These are phyloP conservation scores for Hyphopichia homilentoma DNA, from an alignment of 805 yeast species.

Conservation along the genomic window DNA sequence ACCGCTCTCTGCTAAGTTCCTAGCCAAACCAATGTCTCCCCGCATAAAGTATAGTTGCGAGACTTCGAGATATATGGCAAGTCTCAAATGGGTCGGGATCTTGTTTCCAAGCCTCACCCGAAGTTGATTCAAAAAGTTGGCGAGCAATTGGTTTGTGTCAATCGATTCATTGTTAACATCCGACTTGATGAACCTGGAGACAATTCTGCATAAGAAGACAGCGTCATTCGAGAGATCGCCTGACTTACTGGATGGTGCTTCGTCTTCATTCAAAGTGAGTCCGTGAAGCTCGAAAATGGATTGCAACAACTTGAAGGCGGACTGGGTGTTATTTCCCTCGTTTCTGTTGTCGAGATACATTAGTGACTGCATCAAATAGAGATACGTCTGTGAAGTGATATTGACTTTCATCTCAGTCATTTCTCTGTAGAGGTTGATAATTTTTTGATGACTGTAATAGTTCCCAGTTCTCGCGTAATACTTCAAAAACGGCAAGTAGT, in stretches of 20 bases:
- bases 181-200: slow-evolving; percentile 19
- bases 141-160: too few relatives aligned
- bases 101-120: slow-evolving; percentile 16
- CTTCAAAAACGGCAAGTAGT: slow-evolving; percentile 28
- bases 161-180: slow-evolving; percentile 11
- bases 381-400: slow-evolving; percentile 26
- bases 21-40: slow-evolving; percentile 19
- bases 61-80: slow-evolving; percentile 25
- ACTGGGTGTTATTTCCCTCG: too few relatives aligned
- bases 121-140: slow-evolving; percentile 25
- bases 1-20: slow-evolving; percentile 21
- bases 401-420: slow-evolving; percentile 26
- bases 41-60: slow-evolving; percentile 21
- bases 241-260: too few relatives aligned
- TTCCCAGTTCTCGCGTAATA: slow-evolving; percentile 13
- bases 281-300: slow-evolving; percentile 32
- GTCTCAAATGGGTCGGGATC: slow-evolving; percentile 18
- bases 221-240: slow-evolving; percentile 9
- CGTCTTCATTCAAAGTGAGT: slow-evolving; percentile 10
- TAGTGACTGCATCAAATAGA: slow-evolving; percentile 27
- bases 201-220: slow-evolving; percentile 20
- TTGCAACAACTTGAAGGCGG: slow-evolving; percentile 15
- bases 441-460: slow-evolving; percentile 16
- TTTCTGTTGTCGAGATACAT: slow-evolving; percentile 12
- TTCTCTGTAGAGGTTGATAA: slow-evolving; percentile 27